Base-by-base conservation (phyloP, 345 rosid species). In the Arabidopsis arenosa region DNA sequence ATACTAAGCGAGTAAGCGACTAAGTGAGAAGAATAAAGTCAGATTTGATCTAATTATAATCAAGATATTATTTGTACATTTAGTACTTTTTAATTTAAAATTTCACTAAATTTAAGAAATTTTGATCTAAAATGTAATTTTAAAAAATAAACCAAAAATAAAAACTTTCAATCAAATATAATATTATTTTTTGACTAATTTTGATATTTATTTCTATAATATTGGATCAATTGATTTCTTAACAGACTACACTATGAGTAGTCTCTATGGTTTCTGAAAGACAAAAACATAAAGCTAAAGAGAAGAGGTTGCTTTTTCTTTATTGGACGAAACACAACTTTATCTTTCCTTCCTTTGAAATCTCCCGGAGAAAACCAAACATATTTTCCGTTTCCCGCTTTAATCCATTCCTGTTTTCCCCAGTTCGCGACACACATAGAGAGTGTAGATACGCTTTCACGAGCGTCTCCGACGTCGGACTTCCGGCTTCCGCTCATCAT, bases 281-380 rank as follows among this genome's bases (percentile, higher is more conserved):
- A 36, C 13, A 43, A 21, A 55, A 21, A 43, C 13, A 56, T 21
- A 67, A 75, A 67, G 54, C 28, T 13, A 40, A 58, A 57, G 59
- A 66, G 72, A 58, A 1, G 65, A 35, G 58, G 52, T 36, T 8
- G 52, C 66, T 76, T 76, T 76, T 53, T 35, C 75, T 76, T 70
- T 70, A 76, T 76, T 76, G 75, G 75, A 68, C 63, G 39, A 40
- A 15, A 3, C 9, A 23, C 3, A 49, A 49, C 65, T 45, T 62
- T 69, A 43, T 28, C 57, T 44, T 53, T 62, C 55, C 21, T 2
- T 49, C 30, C 70, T 69, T 35, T 5, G 44, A 68, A 52, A 35
- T 49, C 35, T 33, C 13, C 60, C 71, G 43, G 64, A 62, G 58
- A 54, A 76, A 43, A 56, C 3, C 1, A 8, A 8, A 37, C 63